Evolutionary conservation across 2,329 filamentous ascomycete genomes (phyloP).

Genomic region (Shiraia sp.): DNA sequence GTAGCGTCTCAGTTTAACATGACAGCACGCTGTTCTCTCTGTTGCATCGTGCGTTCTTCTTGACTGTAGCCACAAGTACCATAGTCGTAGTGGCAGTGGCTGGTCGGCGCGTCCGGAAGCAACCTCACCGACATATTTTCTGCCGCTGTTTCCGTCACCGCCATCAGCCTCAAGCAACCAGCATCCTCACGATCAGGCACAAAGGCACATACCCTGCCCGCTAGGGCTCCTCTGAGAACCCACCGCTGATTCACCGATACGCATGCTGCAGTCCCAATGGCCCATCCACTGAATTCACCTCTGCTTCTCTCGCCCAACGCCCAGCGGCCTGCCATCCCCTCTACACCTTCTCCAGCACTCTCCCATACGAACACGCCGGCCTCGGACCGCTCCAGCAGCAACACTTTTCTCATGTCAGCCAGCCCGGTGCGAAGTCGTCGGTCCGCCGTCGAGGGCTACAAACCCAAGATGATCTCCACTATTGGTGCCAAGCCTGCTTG

Average conservation of each 20-base stretch:
- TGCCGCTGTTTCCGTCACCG: conserved; percentile 8
- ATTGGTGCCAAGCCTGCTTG: conserved; percentile 76
- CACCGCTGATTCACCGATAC: conserved; percentile 9
- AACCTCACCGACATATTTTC: conserved; percentile 9
- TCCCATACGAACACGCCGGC: conserved; percentile 54
- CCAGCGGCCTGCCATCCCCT: conserved; percentile 28
- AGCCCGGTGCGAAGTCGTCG: conserved; percentile 61
- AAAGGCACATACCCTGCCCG: conserved; percentile 22
- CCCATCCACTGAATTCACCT: conserved; percentile 26
- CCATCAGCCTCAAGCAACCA: conserved; percentile 20
- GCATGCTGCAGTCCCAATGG: conserved; percentile 30
- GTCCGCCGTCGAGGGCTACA: conserved; percentile 72
- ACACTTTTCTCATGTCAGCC: conserved; percentile 87
- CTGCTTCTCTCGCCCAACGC: conserved; percentile 22
- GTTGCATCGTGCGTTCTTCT: neutral
- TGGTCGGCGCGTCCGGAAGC: conserved; percentile 18
- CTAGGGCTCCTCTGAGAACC: conserved; percentile 19
- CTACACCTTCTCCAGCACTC: conserved; percentile 49
- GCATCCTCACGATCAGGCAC: conserved; percentile 22
- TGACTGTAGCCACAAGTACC: too few relatives aligned
- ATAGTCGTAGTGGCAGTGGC: conserved; percentile 8
- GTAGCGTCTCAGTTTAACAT: neutral
- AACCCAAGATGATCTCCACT: conserved; percentile 73
- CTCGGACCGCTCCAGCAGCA: conserved; percentile 64
- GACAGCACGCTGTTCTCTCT: neutral